Conservation (phyloP, 495 filamentous ascomycete genomes). For the Lasiosphaeria miniovina region DNA sequence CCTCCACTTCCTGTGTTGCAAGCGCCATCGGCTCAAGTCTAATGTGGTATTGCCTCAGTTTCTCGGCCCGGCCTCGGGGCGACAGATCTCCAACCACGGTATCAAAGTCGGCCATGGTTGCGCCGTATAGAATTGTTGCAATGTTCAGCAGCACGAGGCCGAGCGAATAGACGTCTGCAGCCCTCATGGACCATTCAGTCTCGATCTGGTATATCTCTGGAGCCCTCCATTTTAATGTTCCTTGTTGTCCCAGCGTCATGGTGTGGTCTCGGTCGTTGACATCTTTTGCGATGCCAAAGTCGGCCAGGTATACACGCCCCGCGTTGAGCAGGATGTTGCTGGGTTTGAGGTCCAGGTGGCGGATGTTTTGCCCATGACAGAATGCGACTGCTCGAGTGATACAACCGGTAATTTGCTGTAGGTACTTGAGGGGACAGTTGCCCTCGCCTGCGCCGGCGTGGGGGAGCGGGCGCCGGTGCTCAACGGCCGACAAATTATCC, state of each 20-base stretch:
- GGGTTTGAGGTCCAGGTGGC: constrained; percentile 44
- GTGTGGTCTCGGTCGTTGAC: constrained; percentile 34
- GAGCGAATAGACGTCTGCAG: constrained; percentile 39
- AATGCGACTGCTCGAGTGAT: constrained; percentile 39
- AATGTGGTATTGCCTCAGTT: constrained; percentile 24
- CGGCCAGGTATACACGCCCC: constrained; percentile 38
- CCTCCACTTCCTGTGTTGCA: constrained; percentile 30
- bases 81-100: constrained; percentile 27
- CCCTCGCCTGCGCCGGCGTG: background rate
- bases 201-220: constrained; percentile 31
- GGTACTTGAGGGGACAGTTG: constrained; percentile 31
- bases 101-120: constrained; percentile 35
- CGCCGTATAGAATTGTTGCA: constrained; percentile 31
- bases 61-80: constrained; percentile 21
- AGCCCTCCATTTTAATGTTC: constrained; percentile 37
- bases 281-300: constrained; percentile 43
- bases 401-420: constrained; percentile 36
- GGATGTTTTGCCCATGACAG: constrained; percentile 38
- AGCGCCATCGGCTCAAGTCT: constrained; percentile 27
- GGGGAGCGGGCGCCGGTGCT: background rate
- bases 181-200: constrained; percentile 37
- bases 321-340: constrained; percentile 41
- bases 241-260: constrained; percentile 31
- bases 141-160: constrained; percentile 35
- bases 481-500: constrained; percentile 25